Percentiles rank a stretch among this genome's conserved stretches.
Conservation (phyloP, 345 rosid genomes). For the Salix exigua region DNA sequence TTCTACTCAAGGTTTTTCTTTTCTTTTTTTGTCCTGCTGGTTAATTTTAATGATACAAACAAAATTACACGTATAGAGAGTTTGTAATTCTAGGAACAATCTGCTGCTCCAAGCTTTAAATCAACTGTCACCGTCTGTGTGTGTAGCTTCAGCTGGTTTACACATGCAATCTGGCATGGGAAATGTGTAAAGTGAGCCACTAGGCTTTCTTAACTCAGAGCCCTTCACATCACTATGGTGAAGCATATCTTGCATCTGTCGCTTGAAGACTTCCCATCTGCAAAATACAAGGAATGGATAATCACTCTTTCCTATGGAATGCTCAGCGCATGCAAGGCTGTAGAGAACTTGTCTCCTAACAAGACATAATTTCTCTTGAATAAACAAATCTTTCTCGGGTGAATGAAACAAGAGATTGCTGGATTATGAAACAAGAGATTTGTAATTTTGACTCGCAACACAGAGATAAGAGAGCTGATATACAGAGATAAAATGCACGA, state of each 20-base stretch:
- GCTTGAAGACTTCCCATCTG: slow-evolving; percentile 84
- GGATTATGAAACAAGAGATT: not conserved
- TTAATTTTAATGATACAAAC: slow-evolving; percentile 1
- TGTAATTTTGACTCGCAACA: not conserved
- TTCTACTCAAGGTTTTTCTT: not conserved
- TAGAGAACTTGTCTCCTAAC: not conserved
- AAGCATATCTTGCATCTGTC: slow-evolving; percentile 78
- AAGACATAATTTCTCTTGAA: not conserved
- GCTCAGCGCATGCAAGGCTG: not conserved
- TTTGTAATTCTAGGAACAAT: not conserved
- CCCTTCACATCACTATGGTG: slow-evolving; percentile 74
- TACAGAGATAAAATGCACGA: not conserved
- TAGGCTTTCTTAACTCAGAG: slow-evolving; percentile 55
- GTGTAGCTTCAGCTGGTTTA: slow-evolving; percentile 40
- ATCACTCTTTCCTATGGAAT: not conserved
- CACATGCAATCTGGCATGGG: slow-evolving; percentile 99
- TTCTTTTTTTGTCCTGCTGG: not conserved
- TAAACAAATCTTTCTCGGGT: not conserved
- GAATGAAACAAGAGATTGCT: not conserved
- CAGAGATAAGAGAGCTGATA: not conserved
- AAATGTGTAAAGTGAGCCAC: slow-evolving; percentile 73
- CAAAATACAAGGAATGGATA: not conserved
- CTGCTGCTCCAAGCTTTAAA: not conserved
- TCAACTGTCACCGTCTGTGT: slow-evolving; percentile 13
- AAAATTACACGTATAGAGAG: not conserved